A percentile compares a stretch with the other conserved stretches of the same genome.
Evolutionary conservation across 129 eudicot species (phyloP).

Genomic region (Logfia minima): DNA sequence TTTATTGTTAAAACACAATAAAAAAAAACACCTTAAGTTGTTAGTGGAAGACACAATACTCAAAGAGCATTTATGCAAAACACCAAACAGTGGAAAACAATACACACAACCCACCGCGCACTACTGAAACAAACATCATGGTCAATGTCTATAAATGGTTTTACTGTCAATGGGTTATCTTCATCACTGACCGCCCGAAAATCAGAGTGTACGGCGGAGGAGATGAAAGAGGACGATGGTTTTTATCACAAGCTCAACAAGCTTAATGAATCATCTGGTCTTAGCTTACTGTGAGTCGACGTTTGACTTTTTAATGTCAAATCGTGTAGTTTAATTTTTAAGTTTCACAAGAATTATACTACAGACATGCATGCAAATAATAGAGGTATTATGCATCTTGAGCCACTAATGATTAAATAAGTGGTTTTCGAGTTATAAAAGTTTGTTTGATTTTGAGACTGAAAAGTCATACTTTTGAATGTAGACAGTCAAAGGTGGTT

Average conservation of each 20-base stretch:
- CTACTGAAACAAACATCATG: slow-evolving; percentile 9
- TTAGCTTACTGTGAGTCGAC: slow-evolving; percentile 48
- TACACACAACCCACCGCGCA: neutral
- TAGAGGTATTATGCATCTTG: neutral
- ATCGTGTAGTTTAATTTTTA: neutral
- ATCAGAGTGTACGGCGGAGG: slow-evolving; percentile 11
- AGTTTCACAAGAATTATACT: neutral
- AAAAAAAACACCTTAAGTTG: too few relatives aligned
- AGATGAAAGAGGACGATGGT: slow-evolving; percentile 21
- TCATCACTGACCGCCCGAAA: neutral
- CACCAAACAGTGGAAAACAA: neutral
- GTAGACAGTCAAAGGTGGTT: neutral
- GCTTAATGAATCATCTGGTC: slow-evolving; percentile 54
- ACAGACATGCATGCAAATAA: neutral
- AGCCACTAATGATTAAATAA: too few relatives aligned
- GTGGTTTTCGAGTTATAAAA: too few relatives aligned
- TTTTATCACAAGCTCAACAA: slow-evolving; percentile 56
- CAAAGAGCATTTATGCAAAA: slow-evolving; percentile 10
- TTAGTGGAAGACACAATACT: neutral
- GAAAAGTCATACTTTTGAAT: neutral
- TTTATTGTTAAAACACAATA: neutral
- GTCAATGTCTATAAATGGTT: neutral
- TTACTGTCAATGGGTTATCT: neutral
- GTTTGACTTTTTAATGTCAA: neutral
- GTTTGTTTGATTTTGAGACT: neutral